Evolutionary conservation across 208 protist species (phyloP), one percentile per base, ranked within the genome.

Genomic region (Wallacemonas sp.): DNA sequence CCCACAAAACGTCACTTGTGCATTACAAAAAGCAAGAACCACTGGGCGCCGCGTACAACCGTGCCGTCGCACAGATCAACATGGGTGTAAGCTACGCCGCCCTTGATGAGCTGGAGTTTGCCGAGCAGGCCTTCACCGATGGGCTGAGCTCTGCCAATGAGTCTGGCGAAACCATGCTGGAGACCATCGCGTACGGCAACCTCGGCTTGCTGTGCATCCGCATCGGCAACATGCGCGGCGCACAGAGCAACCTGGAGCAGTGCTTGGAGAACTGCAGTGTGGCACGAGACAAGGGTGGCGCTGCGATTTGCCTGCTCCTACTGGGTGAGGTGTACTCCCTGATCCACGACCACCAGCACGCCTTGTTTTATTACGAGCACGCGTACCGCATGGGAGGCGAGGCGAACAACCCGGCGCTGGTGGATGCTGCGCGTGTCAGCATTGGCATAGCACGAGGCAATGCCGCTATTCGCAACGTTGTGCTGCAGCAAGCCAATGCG

Each of bases 281-380:
- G 19, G 78, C 70, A 41, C 84, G 87, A 17, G 88, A 96, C 68
- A 93, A 93, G 60, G 72, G 77, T 33, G 91, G 91, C 26, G 88
- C 91, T 9, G 73, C 86, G 9, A 78, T 95, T 27, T 96, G 88
- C 61, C 74, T 96, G 3, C 66, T 96, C 14, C 73, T 96, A 17
- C 74, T 96, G 17, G 91, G 88, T 22, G 88, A 96, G 62, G 64
- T 96, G 4, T 96, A 95, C 68, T 86, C 84, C 11, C 66, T 88
- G 44, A 86, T 93, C 49, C 74, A 93, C 59, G 91, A 96, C 49
- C 79, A 93, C 49, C 68, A 86, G 64, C 88, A 93, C 54, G 91
- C 91, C 8, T 53, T 91, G 26, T 96, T 96, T 64, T 96, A 95
- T 74, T 95, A 88, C 70, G 86, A 93, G 68, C 88, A 96, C 47